phyloP scores from a whole-genome alignment of 1,139 yeast genomes.

The Candida mesenterica region DNA sequence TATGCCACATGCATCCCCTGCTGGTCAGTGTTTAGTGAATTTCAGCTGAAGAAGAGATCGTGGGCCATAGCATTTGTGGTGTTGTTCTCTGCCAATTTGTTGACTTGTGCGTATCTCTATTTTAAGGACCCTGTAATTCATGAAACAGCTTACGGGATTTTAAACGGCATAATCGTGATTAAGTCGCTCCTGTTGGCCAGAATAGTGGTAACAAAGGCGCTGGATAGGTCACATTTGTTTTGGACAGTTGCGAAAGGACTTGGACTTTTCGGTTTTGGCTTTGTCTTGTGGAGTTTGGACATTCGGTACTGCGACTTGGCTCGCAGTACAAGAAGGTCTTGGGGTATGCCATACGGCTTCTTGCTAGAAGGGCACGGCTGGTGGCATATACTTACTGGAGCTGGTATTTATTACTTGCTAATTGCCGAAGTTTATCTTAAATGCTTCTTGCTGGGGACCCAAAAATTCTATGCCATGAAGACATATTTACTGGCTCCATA shows the following conservation, averaged over 20 bases:
- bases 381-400: conserved; percentile 93
- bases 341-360: conserved; percentile 87
- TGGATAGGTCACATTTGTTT: conserved; percentile 48
- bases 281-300: conserved; percentile 81
- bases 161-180: conserved; percentile 61
- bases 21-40: conserved; percentile 82
- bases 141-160: conserved; percentile 69
- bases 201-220: conserved; percentile 47
- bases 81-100: conserved; percentile 50
- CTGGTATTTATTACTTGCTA: conserved; percentile 56
- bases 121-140: conserved; percentile 83
- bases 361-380: conserved; percentile 92
- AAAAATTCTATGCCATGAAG: conserved; percentile 49
- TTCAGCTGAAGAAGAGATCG: conserved; percentile 38
- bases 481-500: conserved; percentile 42
- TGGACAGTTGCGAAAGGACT: conserved; percentile 60
- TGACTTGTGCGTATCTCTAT: conserved; percentile 66
- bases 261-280: conserved; percentile 67
- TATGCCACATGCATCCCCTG: conserved; percentile 95
- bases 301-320: conserved; percentile 73
- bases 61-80: conserved; percentile 54
- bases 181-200: conserved; percentile 53
- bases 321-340: conserved; percentile 57
- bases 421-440: conserved; percentile 77
- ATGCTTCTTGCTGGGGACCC: conserved; percentile 53